Evolutionary conservation across 495 filamentous ascomycete genomes (phyloP).

Genomic region (Trichoderma orchidacearum): DNA sequence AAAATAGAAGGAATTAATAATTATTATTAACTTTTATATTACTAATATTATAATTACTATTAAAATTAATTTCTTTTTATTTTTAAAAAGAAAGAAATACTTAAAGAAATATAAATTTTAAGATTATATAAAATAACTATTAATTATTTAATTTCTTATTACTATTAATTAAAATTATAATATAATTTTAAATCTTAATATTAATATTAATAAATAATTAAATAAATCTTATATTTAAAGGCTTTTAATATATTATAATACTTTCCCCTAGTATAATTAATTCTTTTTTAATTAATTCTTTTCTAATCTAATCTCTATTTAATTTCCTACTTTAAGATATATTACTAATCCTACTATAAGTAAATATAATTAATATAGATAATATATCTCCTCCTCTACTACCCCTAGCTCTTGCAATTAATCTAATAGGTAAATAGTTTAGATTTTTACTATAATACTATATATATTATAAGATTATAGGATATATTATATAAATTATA

Average conservation of each 20-base stretch:
- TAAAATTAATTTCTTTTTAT: neutral
- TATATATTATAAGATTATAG: too few relatives aligned
- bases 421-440: too few relatives aligned
- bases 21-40: too few relatives aligned
- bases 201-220: neutral
- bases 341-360: neutral
- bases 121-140: neutral
- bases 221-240: slow-evolving; percentile 1
- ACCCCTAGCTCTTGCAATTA: too few relatives aligned
- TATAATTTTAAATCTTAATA: slow-evolving; percentile 1
- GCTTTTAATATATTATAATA: too few relatives aligned
- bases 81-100: neutral
- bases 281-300: too few relatives aligned
- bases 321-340: neutral
- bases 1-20: too few relatives aligned
- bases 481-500: too few relatives aligned
- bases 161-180: neutral
- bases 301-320: neutral
- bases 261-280: neutral
- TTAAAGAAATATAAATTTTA: neutral
- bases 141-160: neutral
- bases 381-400: too few relatives aligned
- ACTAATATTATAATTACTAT: too few relatives aligned
- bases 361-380: too few relatives aligned
- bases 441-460: too few relatives aligned